These are phyloP conservation scores for Penicillium glabrum DNA, from an alignment of 2,329 filamentous ascomycete genomes.

Conservation along the genomic window DNA sequence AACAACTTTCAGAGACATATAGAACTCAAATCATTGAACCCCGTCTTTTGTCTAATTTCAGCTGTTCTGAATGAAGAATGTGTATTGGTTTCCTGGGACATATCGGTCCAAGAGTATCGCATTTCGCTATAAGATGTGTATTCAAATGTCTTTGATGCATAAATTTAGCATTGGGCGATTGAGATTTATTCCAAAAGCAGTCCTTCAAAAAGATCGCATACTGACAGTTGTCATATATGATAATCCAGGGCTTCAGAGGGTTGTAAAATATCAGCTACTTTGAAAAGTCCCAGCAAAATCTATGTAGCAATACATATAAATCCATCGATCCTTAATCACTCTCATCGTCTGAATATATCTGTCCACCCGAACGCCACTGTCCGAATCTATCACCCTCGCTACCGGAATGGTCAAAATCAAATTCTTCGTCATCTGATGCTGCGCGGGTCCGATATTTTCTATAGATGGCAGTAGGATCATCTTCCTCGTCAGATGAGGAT, in stretches of 20 bases:
- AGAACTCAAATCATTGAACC: rapidly evolving
- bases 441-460: constrained; percentile 40
- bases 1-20: not conserved
- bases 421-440: constrained; percentile 48
- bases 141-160: too few species aligned
- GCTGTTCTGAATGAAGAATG: too few species aligned
- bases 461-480: constrained; percentile 39
- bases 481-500: constrained; percentile 48
- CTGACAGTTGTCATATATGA: too few species aligned
- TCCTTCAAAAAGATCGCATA: too few species aligned
- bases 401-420: constrained; percentile 39
- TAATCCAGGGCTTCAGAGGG: too few species aligned
- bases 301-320: not conserved
- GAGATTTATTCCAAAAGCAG: too few species aligned
- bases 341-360: constrained; percentile 33
- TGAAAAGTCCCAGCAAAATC: not conserved
- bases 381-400: constrained; percentile 30
- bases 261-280: too few species aligned
- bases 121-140: too few species aligned
- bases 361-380: constrained; percentile 17
- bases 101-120: too few species aligned
- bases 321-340: not conserved
- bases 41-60: too few species aligned
- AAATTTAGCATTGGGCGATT: too few species aligned
- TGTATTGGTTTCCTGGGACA: too few species aligned